These are phyloP conservation scores for Melampsora larici-populina DNA, from an alignment of 1,284 basidiomycete genomes.

Conservation along the genomic window DNA sequence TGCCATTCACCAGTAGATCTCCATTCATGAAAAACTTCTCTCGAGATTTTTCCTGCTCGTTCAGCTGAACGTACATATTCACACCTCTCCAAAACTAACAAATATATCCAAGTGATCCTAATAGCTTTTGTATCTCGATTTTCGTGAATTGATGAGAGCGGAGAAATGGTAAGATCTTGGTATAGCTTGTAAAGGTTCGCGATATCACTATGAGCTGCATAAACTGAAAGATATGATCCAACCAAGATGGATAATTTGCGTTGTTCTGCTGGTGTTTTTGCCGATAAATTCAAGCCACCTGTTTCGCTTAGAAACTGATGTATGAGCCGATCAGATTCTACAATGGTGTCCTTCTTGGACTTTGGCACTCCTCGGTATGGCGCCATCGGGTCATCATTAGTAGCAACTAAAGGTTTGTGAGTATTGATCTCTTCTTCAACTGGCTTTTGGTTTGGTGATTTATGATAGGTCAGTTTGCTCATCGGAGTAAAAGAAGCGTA, in stretches of 20 bases:
- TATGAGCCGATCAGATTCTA: conserved; percentile 20
- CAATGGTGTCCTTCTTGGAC: conserved; percentile 9
- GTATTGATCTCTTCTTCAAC: neutral
- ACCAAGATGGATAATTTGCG: conserved; percentile 31
- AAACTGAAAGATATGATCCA: conserved; percentile 39
- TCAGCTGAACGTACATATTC: conserved; percentile 35
- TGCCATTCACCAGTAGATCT: neutral
- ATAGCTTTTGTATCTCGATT: neutral
- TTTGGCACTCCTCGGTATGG: conserved; percentile 16
- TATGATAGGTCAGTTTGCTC: conserved; percentile 12
- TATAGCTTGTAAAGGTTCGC: conserved; percentile 19
- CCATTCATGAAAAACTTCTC: conserved; percentile 42
- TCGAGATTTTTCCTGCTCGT: conserved; percentile 27
- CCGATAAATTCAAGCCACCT: neutral
- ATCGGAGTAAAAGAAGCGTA: conserved; percentile 37
- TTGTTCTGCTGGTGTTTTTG: conserved; percentile 18
- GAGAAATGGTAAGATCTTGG: conserved; percentile 8
- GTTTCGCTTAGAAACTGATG: conserved; percentile 27
- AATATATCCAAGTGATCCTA: conserved; percentile 37
- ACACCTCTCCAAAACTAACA: conserved; percentile 39
- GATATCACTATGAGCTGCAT: conserved; percentile 40
- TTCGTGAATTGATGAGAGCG: conserved; percentile 1
- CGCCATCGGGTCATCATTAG: neutral
- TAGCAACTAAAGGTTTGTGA: neutral
- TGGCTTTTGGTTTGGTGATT: neutral